Evolutionary conservation across 2,329 filamentous ascomycete genomes (phyloP).

Genomic region (Hypoxylon sp.): DNA sequence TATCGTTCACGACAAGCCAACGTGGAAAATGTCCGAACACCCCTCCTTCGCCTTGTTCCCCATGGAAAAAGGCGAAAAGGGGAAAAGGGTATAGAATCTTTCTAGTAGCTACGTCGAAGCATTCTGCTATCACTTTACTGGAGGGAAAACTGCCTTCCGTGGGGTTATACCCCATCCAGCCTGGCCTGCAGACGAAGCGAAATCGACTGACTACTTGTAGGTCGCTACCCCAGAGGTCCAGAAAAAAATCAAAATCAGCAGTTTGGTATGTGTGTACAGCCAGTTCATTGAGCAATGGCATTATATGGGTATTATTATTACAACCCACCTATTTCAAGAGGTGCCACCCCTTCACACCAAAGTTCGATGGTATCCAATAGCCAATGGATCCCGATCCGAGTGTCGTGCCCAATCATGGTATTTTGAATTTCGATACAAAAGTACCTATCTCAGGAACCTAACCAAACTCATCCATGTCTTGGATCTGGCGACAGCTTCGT

Average conservation of each 20-base stretch:
- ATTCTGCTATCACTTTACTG: constrained; percentile 25
- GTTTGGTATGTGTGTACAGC: constrained; percentile 4
- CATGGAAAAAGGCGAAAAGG: not conserved
- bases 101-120: constrained; percentile 22
- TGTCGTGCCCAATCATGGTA: not conserved
- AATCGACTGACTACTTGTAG: constrained; percentile 26
- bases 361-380: constrained; percentile 6
- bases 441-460: constrained; percentile 30
- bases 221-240: constrained; percentile 23
- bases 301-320: constrained; percentile 5
- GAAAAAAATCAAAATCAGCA: constrained; percentile 21
- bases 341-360: constrained; percentile 26
- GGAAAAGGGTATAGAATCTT: constrained; percentile 13
- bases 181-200: constrained; percentile 27
- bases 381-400: constrained; percentile 14
- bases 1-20: constrained; percentile 18
- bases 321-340: constrained; percentile 18
- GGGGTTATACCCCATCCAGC: constrained; percentile 21
- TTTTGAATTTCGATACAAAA: too few species aligned
- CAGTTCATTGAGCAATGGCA: constrained; percentile 14
- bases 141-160: constrained; percentile 38
- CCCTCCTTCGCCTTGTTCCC: constrained; percentile 1
- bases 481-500: constrained; percentile 25
- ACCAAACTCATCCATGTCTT: constrained; percentile 12
- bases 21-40: constrained; percentile 29